Percentiles rank a stretch among this genome's conserved stretches.
Conservation (phyloP, 2,329 filamentous ascomycete genomes). For the Colletotrichum sp. region DNA sequence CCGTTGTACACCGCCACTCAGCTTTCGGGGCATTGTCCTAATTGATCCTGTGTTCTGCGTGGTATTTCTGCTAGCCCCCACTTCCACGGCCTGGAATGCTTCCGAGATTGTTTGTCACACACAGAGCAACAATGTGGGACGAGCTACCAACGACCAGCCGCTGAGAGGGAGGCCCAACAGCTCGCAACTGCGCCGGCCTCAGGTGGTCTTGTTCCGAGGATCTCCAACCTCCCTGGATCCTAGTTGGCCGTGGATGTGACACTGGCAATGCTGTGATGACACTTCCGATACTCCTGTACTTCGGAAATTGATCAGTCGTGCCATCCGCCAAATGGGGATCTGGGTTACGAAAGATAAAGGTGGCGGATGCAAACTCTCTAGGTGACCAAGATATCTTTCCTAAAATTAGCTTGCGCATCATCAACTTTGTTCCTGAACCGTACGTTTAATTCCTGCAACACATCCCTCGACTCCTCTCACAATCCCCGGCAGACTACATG, state of each 20-base stretch:
- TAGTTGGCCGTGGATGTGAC: not conserved
- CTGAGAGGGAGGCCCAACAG: not conserved
- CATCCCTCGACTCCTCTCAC: accelerated
- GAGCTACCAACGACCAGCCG: not conserved
- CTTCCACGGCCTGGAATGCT: not conserved
- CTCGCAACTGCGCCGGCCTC: not conserved
- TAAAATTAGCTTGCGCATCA: not conserved
- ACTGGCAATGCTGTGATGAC: not conserved
- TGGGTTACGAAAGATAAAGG: not conserved
- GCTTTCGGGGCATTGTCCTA: not conserved
- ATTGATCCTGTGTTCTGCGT: not conserved
- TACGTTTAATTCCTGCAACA: not conserved
- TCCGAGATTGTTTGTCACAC: not conserved
- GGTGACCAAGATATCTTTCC: accelerated
- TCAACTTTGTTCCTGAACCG: not conserved
- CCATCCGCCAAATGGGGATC: accelerated
- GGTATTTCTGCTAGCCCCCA: not conserved
- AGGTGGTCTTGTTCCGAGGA: not conserved
- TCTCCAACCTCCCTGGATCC: not conserved
- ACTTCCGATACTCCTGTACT: not conserved
- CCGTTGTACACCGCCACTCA: not conserved
- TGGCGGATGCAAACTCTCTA: not conserved
- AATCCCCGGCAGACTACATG: accelerated
- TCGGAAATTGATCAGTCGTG: not conserved
- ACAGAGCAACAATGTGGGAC: not conserved